Evolutionary conservation across 2,329 filamentous ascomycete species (phyloP).

Genomic region (Sporothrix curviconia): DNA sequence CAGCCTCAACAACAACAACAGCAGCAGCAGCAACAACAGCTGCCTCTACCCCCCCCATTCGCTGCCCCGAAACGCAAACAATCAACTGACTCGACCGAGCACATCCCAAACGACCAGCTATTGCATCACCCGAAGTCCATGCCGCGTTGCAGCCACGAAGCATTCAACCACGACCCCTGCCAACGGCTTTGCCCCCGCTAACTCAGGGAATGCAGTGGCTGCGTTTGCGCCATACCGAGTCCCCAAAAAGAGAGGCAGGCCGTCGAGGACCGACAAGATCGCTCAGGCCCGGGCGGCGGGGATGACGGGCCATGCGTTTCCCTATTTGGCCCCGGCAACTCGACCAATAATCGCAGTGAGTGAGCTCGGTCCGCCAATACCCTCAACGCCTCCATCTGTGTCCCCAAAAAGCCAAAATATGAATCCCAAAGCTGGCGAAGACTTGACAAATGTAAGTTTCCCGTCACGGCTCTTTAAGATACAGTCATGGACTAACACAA

Average conservation of each 20-base stretch:
- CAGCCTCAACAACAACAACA: not conserved
- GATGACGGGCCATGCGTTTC: not conserved
- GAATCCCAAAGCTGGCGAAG: too few species aligned
- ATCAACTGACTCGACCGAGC: constrained; percentile 26
- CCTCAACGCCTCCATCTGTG: too few species aligned
- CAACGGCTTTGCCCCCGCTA: constrained; percentile 5
- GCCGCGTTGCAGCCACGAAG: constrained; percentile 14
- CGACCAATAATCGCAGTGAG: too few species aligned
- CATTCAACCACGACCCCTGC: constrained; percentile 27
- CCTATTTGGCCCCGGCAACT: constrained; percentile 15
- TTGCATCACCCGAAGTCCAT: constrained; percentile 20
- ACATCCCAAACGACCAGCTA: constrained; percentile 27
- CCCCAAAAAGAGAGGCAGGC: constrained; percentile 27
- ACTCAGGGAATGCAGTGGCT: not conserved
- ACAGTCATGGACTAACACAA: too few species aligned
- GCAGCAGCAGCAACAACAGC: not conserved
- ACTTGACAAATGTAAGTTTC: too few species aligned
- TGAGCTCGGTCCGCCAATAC: too few species aligned
- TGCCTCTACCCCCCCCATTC: not conserved
- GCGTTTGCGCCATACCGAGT: constrained; percentile 14
- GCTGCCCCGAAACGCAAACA: constrained; percentile 27
- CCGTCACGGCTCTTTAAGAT: too few species aligned
- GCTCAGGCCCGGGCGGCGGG: constrained; percentile 23
- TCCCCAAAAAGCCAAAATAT: too few species aligned
- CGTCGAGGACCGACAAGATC: constrained; percentile 28